Percentiles rank a stretch among this genome's conserved stretches.
Evolutionary conservation across 192 early-diverging fungal species (phyloP).

Genomic region (Nowakowskiella sp.): DNA sequence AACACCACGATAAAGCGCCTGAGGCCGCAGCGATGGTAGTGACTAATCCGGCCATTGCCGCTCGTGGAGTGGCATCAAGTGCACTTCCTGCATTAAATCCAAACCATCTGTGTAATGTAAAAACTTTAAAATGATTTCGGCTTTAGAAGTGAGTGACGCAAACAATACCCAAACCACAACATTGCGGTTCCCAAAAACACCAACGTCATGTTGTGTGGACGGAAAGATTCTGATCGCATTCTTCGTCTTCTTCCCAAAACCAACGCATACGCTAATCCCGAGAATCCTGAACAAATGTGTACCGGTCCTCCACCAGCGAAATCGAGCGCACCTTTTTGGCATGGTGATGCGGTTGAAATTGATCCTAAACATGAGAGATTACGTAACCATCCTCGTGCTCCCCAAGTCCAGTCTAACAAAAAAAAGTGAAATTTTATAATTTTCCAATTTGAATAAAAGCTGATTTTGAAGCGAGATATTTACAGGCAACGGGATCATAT

Average conservation of each 20-base stretch:
- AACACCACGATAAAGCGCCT: conserved; percentile 77
- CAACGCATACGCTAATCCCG: conserved; percentile 80
- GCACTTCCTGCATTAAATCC: conserved; percentile 92
- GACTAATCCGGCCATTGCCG: conserved; percentile 74
- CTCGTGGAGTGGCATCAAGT: conserved; percentile 69
- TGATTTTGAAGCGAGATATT: too few relatives aligned
- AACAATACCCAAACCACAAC: conserved; percentile 90
- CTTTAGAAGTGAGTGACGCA: too few relatives aligned
- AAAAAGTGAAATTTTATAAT: too few relatives aligned
- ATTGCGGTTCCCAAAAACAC: conserved; percentile 80
- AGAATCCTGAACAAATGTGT: conserved; percentile 83
- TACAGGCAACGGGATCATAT: conserved; percentile 72
- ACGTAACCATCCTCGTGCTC: conserved; percentile 72
- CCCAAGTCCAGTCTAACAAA: conserved; percentile 76
- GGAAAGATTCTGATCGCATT: conserved; percentile 57
- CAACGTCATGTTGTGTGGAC: conserved; percentile 86
- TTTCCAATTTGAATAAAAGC: too few relatives aligned
- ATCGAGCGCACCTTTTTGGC: conserved; percentile 72
- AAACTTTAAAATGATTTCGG: too few relatives aligned
- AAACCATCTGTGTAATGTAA: conserved; percentile 95
- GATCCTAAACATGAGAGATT: conserved; percentile 36
- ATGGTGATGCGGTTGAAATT: conserved; percentile 16
- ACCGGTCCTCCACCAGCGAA: conserved; percentile 97
- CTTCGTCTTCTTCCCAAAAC: conserved; percentile 73
- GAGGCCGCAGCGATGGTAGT: conserved; percentile 80